A percentile compares a stretch with the other conserved stretches of the same genome.
Evolutionary conservation across 2,329 filamentous ascomycete genomes (phyloP).

Genomic region (Zarea fungicola): DNA sequence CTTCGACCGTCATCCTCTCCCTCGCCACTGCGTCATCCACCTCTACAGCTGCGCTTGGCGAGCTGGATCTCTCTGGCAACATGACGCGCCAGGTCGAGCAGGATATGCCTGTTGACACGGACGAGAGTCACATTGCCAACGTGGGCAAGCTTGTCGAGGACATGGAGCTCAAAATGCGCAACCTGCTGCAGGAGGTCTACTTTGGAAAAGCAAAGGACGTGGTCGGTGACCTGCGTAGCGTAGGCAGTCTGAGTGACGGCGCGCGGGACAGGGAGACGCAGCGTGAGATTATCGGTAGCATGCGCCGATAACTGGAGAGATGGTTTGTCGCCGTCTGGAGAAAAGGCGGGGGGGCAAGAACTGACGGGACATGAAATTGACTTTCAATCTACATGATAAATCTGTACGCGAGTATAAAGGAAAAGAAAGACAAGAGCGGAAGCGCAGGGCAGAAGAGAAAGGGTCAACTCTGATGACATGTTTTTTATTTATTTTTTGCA

Average conservation of each 20-base stretch:
- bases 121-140: slow-evolving; percentile 92
- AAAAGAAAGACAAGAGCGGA: not conserved
- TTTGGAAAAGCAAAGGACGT: slow-evolving; percentile 99
- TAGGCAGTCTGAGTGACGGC: slow-evolving; percentile 76
- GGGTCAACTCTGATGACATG: not conserved
- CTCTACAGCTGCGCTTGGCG: slow-evolving; percentile 54
- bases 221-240: slow-evolving; percentile 87
- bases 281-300: slow-evolving; percentile 74
- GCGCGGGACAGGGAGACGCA: slow-evolving; percentile 81
- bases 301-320: slow-evolving; percentile 43
- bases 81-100: slow-evolving; percentile 96
- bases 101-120: slow-evolving; percentile 82
- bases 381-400: too few species aligned
- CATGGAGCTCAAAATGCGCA: slow-evolving; percentile 99
- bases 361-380: not conserved
- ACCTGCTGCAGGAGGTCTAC: slow-evolving; percentile 96
- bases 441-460: not conserved
- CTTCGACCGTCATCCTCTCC: slow-evolving; percentile 90
- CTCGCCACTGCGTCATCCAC: slow-evolving; percentile 54
- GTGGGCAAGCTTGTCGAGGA: slow-evolving; percentile 93
- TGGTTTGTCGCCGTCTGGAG: too few species aligned
- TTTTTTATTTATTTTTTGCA: not conserved
- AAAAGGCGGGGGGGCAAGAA: not conserved
- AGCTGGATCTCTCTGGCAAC: slow-evolving; percentile 91
- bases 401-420: too few species aligned